A percentile compares a stretch with the other conserved stretches of the same genome.
Evolutionary conservation across 2,329 filamentous ascomycete species (phyloP).

Genomic region (Proliferodiscus dingleyae): DNA sequence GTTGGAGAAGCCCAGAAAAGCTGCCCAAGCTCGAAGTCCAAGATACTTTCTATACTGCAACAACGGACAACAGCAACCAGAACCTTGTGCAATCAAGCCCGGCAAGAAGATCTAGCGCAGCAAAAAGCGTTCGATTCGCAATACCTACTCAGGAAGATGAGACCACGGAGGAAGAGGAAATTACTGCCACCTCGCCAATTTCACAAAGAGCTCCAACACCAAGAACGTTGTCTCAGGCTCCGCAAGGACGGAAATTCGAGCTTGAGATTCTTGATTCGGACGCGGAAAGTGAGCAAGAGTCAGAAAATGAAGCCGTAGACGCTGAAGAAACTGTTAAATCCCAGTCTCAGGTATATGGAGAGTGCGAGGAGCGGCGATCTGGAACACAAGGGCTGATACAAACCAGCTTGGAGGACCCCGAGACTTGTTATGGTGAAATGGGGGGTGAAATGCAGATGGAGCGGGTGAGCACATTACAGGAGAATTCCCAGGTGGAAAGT

Average conservation of each 20-base stretch:
- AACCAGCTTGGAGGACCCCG: slow-evolving; percentile 8
- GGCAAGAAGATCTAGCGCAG: slow-evolving; percentile 21
- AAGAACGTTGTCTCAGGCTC: background rate
- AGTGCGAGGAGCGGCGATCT: background rate
- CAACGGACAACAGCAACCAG: slow-evolving; percentile 18
- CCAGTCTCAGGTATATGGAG: background rate
- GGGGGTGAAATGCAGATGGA: slow-evolving; percentile 23
- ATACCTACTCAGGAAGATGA: slow-evolving; percentile 7
- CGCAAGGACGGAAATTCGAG: slow-evolving; percentile 7
- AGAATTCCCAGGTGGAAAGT: slow-evolving; percentile 34
- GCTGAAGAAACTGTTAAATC: background rate
- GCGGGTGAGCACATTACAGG: slow-evolving; percentile 2
- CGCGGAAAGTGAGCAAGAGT: slow-evolving; percentile 9
- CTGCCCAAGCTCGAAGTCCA: slow-evolving; percentile 22
- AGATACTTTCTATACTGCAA: slow-evolving; percentile 24
- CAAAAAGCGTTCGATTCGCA: slow-evolving; percentile 28
- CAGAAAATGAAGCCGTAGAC: background rate
- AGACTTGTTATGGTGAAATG: slow-evolving; percentile 29
- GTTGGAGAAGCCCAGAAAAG: slow-evolving; percentile 10
- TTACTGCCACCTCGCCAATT: background rate
- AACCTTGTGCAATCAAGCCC: slow-evolving; percentile 16
- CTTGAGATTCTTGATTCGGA: slow-evolving; percentile 28
- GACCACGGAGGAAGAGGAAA: slow-evolving; percentile 8
- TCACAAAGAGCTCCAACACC: background rate
- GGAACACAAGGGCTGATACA: background rate